Base-by-base conservation (phyloP, 2,329 filamentous ascomycete species). In the Cadophora malorum region DNA sequence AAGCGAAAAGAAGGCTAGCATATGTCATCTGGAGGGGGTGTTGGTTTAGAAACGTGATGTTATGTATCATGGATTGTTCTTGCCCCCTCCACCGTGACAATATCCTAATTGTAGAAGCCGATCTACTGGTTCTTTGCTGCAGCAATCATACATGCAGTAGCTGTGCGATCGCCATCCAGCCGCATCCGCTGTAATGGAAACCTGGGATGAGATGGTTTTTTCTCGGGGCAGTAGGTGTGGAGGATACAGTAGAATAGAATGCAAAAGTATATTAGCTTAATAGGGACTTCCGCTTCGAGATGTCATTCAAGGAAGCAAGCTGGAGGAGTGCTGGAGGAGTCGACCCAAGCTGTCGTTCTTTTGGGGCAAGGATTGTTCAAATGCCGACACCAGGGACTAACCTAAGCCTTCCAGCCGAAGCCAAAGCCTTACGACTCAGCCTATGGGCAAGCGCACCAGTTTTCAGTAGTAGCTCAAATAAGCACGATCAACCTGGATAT, bases 101-200 rank as follows among this genome's bases (percentile, higher is more conserved):
- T 6, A 49, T 19, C 45, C 45, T 21, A 21, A n/a, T 3, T 21
- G 45, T 5, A 49, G 45, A 6, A 41, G 35, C 35, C 56, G 35
- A 19, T 23, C 35, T 23, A n/a, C 45, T 59, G 35, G 35, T 45
- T 8, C 21, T 3, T 5, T 4, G 16, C 14, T 45, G 33, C 56
- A 35, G 56, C 41, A 19, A 9, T 59, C 2, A 59, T 45, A 45
- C 56, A 35, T 59, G 56, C 56, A 59, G 56, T 59, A 45, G 56
- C 35, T 28, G 33, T 12, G 35, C 21, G 56, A 59, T 59, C 35
- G 35, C 35, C 21, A 25, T 25, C 35, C 23, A 25, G n/a, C 7
- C 45, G 21, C 19, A 7, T 14, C 45, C n/a, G 45, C 45, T 21
- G 21, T 8, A 21, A 19, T 21, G n/a, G 16, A 49, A 21, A 49